These are phyloP conservation scores for Aeschynomene evenia DNA, from an alignment of 306 rosid genomes.

Conservation along the genomic window DNA sequence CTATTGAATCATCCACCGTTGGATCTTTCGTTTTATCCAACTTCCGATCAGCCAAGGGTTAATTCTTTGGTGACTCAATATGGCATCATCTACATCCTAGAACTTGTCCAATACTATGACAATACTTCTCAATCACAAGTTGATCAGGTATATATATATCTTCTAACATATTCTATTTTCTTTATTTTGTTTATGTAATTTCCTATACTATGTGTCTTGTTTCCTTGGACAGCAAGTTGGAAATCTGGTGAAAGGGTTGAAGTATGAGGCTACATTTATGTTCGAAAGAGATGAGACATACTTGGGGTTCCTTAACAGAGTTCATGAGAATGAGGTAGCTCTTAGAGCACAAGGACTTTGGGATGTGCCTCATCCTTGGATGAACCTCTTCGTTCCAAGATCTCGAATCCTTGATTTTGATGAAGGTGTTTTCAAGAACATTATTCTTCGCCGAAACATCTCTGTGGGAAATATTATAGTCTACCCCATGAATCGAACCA, in stretches of 20 bases:
- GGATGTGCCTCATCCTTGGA: conserved; percentile 71
- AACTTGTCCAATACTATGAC: conserved; percentile 51
- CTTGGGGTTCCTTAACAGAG: conserved; percentile 53
- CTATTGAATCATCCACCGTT: conserved; percentile 40
- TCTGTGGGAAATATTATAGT: conserved; percentile 10
- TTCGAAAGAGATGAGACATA: conserved; percentile 52
- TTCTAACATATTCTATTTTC: not conserved
- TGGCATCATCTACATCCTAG: conserved; percentile 56
- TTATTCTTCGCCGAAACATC: conserved; percentile 49
- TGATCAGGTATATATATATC: conserved; percentile 50
- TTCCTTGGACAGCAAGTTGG: conserved; percentile 33
- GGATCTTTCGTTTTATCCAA: conserved; percentile 62
- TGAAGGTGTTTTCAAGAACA: conserved; percentile 49
- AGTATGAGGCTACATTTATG: conserved; percentile 39
- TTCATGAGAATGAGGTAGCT: conserved; percentile 31
- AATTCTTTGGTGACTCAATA: conserved; percentile 39
- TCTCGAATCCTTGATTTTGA: conserved; percentile 53
- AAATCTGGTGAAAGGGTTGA: conserved; percentile 34
- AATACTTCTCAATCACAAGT: conserved; percentile 4
- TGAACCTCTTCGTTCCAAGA: conserved; percentile 60
- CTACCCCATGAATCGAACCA: conserved; percentile 53
- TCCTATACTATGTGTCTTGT: not conserved
- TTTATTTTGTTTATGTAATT: no score
- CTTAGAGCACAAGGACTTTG: conserved; percentile 48
- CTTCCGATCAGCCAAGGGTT: conserved; percentile 44